phyloP scores from a whole-genome alignment of 2,329 filamentous ascomycete genomes.

The Pseudocercospora macadamiae region DNA sequence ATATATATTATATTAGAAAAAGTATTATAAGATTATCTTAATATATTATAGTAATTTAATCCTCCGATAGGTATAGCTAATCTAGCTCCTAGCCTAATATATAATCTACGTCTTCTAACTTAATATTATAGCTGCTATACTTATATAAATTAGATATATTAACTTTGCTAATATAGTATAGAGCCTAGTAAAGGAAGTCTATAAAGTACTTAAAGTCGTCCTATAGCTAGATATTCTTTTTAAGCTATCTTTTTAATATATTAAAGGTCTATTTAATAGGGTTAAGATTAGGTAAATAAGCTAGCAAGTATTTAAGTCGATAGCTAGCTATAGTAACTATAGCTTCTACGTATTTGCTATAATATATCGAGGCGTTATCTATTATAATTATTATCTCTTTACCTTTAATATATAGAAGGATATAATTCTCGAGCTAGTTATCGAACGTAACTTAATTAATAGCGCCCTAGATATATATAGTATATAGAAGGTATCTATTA shows the following conservation, averaged over 20 bases:
- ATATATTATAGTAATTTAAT: no score
- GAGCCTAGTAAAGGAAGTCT: neutral
- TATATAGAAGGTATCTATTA: neutral
- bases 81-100: no score
- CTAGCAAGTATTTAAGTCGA: neutral
- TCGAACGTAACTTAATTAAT: neutral
- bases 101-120: no score
- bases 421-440: neutral
- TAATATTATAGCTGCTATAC: neutral
- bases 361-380: conserved; percentile 6
- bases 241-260: conserved; percentile 6
- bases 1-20: neutral
- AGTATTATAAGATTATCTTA: neutral
- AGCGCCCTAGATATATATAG: neutral
- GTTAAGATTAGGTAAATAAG: conserved; percentile 2
- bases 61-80: no score
- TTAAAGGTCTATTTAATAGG: conserved; percentile 1
- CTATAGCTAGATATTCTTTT: no score
- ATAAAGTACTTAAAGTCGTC: neutral
- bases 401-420: neutral
- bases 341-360: neutral
- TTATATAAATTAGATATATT: neutral
- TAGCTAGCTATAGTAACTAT: neutral
- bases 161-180: neutral
- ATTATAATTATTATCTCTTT: conserved; percentile 3